phyloP scores from a whole-genome alignment of 2,329 filamentous ascomycete genomes.

The Coniochaeta sp. region DNA sequence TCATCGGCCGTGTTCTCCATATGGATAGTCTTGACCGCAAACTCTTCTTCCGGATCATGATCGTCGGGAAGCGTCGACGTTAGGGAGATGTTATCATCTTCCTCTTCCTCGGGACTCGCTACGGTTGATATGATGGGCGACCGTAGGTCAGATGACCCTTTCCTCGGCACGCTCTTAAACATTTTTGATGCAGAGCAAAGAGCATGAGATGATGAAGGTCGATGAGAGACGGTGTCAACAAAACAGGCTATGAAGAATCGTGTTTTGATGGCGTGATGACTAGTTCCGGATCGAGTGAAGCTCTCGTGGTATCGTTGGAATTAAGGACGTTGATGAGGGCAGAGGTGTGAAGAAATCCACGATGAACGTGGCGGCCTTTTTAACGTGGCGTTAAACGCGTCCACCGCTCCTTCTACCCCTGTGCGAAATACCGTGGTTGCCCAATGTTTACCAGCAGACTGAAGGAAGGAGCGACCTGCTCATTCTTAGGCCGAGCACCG shows the following conservation, averaged over 20 bases:
- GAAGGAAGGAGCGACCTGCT: background rate
- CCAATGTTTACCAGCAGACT: background rate
- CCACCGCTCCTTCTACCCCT: background rate
- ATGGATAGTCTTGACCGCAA: conserved; percentile 46
- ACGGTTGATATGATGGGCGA: background rate
- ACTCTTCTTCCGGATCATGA: conserved; percentile 36
- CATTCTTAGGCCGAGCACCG: background rate
- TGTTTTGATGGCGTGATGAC: background rate
- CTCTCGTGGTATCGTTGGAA: background rate
- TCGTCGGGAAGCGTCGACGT: conserved; percentile 37
- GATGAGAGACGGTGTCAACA: background rate
- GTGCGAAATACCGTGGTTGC: background rate
- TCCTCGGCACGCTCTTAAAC: conserved; percentile 6
- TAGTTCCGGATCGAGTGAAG: background rate
- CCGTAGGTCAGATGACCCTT: background rate
- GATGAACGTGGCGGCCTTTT: background rate
- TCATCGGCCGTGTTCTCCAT: conserved; percentile 30
- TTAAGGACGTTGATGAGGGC: background rate
- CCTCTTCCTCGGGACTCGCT: conserved; percentile 14
- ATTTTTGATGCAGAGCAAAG: conserved; percentile 1
- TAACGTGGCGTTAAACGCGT: background rate
- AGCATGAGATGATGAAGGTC: background rate
- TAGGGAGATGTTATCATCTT: conserved; percentile 47
- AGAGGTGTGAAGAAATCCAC: background rate
- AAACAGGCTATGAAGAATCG: background rate